Base-by-base conservation (phyloP, 2,329 filamentous ascomycete genomes). In the Paraconiothyrium sp. region DNA sequence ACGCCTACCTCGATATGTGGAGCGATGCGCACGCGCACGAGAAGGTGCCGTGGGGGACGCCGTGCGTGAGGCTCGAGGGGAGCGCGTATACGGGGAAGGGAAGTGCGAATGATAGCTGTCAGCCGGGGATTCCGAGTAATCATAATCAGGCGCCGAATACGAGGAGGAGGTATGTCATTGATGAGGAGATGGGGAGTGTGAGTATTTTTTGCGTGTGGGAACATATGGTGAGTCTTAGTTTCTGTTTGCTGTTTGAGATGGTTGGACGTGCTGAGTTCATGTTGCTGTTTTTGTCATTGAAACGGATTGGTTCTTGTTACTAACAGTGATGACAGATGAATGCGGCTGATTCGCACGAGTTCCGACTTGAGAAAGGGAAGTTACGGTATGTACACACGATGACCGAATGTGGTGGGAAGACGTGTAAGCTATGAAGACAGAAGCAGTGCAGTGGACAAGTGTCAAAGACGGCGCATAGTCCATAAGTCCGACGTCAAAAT, bases 311-410 rank as follows among this genome's bases (percentile, higher is more conserved):
- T 4, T 30, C 27, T 30, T 37, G 9, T 34, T 14, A 39, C 46
- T 59, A 27, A 57, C 14, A 2, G n/a, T 9, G 0, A 20, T 20
- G 0, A 20, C 14, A 63, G 61, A 71, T 71, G 68, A 68, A 59
- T 16, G 68, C 68, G 20, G 65, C 68, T 56, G 68, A 71, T 61
- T 68, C 66, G 24, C 68, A 71, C 57, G 68, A 71, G 54, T 71
- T 71, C 48, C 58, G 67, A 27, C 57, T 71, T 3, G 68, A 70
- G 58, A 63, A 61, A 13, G 68, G 68, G 24, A 71, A 68, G 54
- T 63, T 76, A 60, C 65, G 72, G 37, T 76, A 68, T 67, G 70
- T 76, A 52, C 73, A 76, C 64, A 76, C 73, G 14, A 64, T 74
- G 41, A 65, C 62, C 27, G 66, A 63, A 3, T 74, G 71, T 67